Conservation (phyloP, 2,329 filamentous ascomycete genomes). For the Colletotrichum sp. region DNA sequence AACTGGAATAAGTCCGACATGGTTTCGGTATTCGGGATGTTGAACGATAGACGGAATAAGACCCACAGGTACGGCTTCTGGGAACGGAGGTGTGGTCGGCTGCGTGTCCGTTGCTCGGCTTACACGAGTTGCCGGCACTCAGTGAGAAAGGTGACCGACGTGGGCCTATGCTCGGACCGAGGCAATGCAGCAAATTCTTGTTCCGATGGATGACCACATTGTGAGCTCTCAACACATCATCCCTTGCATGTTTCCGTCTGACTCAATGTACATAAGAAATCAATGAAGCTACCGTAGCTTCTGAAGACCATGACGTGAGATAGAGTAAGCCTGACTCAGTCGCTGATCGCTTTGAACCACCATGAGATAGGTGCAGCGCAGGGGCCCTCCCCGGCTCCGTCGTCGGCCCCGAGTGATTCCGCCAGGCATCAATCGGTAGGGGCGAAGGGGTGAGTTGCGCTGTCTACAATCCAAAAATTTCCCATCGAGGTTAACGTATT, state of each 20-base stretch:
- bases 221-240: neutral
- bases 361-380: neutral
- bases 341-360: neutral
- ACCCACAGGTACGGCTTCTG: neutral
- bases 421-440: neutral
- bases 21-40: neutral
- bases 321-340: neutral
- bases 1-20: slow-evolving; percentile 2
- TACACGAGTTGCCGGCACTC: neutral
- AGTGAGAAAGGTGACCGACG: neutral
- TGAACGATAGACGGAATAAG: neutral
- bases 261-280: neutral
- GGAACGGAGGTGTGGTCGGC: neutral
- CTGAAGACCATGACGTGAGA: neutral
- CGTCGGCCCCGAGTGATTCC: neutral
- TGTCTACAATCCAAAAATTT: neutral
- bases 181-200: neutral
- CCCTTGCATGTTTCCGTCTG: neutral
- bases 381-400: neutral
- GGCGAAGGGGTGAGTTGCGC: fast-evolving
- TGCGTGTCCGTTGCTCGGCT: neutral
- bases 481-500: neutral
- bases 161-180: neutral
- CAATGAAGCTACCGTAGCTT: neutral
- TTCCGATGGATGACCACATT: neutral